Evolutionary conservation across 805 yeast species (phyloP), one percentile per base, ranked within the genome.

Genomic region (Spathaspora hagerdaliae): DNA sequence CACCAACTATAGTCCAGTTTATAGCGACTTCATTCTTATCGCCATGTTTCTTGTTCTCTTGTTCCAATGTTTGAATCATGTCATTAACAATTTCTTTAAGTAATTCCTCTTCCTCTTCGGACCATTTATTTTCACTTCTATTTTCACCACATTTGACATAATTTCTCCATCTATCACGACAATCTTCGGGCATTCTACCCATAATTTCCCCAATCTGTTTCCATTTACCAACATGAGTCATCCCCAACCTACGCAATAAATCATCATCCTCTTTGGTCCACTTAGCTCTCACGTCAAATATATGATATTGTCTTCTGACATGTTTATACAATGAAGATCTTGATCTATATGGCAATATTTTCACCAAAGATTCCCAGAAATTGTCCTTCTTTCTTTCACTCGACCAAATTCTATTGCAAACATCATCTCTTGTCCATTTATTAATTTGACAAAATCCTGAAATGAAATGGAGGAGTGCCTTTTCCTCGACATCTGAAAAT

Each of bases 141-240:
- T 79, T 79, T 13, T 73, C 73, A 24, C 97, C 97, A 69, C 97
- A 92, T 63, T 91, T 91, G 51, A 91, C 86, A 60, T 91, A 92
- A 61, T 92, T 92, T 64, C 98, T 76, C 96, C 96, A 92, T 55
- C 98, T 75, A 63, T 92, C 98, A 55, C 98, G 77, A 64, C 97
- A 91, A 66, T 92, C 98, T 59, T 92, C 98, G 0, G 98, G 97
- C 98, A 92, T 92, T 57, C 98, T 74, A 11, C 87, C 88, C 79
- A 92, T 73, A 7, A 72, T 69, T 43, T 76, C 76, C 7, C 97
- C 97, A 49, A 92, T 87, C 36, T 74, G 72, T 54, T 88, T 88
- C 98, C 98, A 92, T 58, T 86, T 89, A 13, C 94, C 89, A 47
- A 83, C 88, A 53, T 80, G 78, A 26, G 82, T 80, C 8, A 75